Evolutionary conservation across 2,329 filamentous ascomycete genomes (phyloP), one percentile per base, ranked within the genome.

Genomic region (Myriangium duriaei): DNA sequence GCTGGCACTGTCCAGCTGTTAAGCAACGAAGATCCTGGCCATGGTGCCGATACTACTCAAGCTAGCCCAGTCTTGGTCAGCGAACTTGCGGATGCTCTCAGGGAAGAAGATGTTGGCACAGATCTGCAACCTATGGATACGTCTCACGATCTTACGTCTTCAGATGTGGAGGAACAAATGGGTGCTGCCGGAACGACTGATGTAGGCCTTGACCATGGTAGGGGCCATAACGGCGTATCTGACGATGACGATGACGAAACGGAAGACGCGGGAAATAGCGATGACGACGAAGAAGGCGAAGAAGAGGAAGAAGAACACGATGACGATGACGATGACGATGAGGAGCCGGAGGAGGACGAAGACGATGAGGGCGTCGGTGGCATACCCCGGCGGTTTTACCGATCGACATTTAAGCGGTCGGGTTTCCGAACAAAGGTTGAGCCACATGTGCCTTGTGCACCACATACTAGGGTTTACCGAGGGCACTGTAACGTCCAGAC

Each of bases 401-500:
- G 62, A 15, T 64, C 65, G 29, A 64, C 69, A 4, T 67, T 69
- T 34, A 61, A 65, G 34, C 62, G 64, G 32, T 61, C 59, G 32
- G 57, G 57, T 14, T 53, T 61, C 16, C 63, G 69, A 37, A 61
- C 67, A 35, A 60, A 63, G 12, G 69, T 78, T 11, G 71, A 76
- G 43, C 49, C 56, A 0, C 54, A 72, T 36, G 64, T 72, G 4
- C 69, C 72, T 11, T 75, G 72, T 48, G 64, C 61, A 12, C 59
- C 69, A 2, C 71, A 76, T 45, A 74, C 68, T 2, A 68, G 68
- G 28, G 55, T 65, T 13, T 81, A 78, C 50, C 61, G 63, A 3
- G 76, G 76, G 2, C 76, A 80, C 52, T 79, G 76, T 58, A 79
- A 79, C 46, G 66, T 76, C 37, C 68, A 73, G 45, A 79, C 74